phyloP scores from a whole-genome alignment of 768 basidiomycete species.

The Xerocomellus amylosporus region DNA sequence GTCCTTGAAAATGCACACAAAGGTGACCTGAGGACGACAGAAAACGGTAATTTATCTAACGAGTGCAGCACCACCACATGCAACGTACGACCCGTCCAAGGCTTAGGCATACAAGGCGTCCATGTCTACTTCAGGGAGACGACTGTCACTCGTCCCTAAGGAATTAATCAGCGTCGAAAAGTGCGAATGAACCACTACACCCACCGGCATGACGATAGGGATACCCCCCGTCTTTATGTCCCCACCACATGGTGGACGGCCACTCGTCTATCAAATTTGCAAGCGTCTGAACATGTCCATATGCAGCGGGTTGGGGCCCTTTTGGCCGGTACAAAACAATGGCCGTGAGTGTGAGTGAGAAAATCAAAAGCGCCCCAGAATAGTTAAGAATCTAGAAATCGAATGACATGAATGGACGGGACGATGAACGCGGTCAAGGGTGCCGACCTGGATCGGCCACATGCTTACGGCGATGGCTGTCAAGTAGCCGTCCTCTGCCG shows the following conservation, averaged over 20 bases:
- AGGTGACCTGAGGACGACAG: background rate
- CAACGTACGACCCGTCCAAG: background rate
- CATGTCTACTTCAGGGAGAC: constrained; percentile 21
- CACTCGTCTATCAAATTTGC: constrained; percentile 37
- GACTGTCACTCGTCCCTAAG: constrained; percentile 26
- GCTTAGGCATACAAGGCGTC: constrained; percentile 19
- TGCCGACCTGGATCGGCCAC: constrained; percentile 26
- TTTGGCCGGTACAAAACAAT: constrained; percentile 13
- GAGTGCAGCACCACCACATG: background rate
- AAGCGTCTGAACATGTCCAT: constrained; percentile 35
- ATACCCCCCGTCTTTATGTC: constrained; percentile 16
- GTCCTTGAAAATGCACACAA: background rate
- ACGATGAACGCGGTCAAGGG: background rate
- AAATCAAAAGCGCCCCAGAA: constrained; percentile 15
- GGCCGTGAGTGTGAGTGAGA: constrained; percentile 17
- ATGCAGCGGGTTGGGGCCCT: constrained; percentile 31
- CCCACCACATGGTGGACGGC: constrained; percentile 35
- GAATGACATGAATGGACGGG: background rate
- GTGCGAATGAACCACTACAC: background rate
- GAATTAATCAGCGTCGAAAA: background rate
- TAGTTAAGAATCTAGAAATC: constrained; percentile 29
- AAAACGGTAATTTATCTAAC: background rate
- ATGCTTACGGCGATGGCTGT: constrained; percentile 22
- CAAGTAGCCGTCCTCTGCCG: constrained; percentile 9
- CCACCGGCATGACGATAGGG: constrained; percentile 21